Conservation (phyloP, 352 stramenopile genomes). For the Phytophthora sp. region DNA sequence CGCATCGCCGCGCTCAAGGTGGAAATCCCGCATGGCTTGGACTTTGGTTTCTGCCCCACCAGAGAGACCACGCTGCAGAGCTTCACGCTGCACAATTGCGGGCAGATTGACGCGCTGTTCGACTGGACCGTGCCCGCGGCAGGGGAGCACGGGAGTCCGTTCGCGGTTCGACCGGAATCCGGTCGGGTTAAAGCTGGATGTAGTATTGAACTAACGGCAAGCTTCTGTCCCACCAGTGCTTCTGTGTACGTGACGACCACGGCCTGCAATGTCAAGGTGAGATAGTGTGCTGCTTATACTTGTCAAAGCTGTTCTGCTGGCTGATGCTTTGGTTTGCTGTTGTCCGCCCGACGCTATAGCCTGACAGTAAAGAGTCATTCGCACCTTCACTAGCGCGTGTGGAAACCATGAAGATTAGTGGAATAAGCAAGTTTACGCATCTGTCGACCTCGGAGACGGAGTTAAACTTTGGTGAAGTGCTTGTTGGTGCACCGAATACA, state of each 20-base stretch:
- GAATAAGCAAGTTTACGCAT: conserved; percentile 91
- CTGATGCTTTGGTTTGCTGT: neutral
- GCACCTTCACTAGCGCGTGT: conserved; percentile 29
- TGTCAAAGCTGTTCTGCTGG: neutral
- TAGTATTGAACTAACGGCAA: conserved; percentile 71
- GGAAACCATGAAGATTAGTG: conserved; percentile 85
- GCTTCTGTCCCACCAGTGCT: conserved; percentile 70
- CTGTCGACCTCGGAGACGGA: conserved; percentile 80
- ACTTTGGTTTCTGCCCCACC: conserved; percentile 92
- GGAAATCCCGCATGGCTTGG: conserved; percentile 63
- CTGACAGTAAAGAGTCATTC: conserved; percentile 31
- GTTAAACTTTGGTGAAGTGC: conserved; percentile 85
- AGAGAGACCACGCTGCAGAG: conserved; percentile 74
- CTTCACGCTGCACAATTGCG: conserved; percentile 87
- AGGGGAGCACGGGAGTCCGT: conserved; percentile 70
- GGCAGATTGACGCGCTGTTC: conserved; percentile 87
- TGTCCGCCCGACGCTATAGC: conserved; percentile 13
- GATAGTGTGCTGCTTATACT: no score
- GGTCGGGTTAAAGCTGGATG: conserved; percentile 73
- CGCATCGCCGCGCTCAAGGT: conserved; percentile 78
- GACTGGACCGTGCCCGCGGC: conserved; percentile 81
- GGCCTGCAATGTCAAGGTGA: conserved; percentile 63
- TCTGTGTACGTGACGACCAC: conserved; percentile 90
- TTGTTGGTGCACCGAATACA: conserved; percentile 64
- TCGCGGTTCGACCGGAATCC: conserved; percentile 73